Evolutionary conservation across 2,329 filamentous ascomycete genomes (phyloP), one percentile per base, ranked within the genome.

Genomic region (Karstenula rhodostoma): DNA sequence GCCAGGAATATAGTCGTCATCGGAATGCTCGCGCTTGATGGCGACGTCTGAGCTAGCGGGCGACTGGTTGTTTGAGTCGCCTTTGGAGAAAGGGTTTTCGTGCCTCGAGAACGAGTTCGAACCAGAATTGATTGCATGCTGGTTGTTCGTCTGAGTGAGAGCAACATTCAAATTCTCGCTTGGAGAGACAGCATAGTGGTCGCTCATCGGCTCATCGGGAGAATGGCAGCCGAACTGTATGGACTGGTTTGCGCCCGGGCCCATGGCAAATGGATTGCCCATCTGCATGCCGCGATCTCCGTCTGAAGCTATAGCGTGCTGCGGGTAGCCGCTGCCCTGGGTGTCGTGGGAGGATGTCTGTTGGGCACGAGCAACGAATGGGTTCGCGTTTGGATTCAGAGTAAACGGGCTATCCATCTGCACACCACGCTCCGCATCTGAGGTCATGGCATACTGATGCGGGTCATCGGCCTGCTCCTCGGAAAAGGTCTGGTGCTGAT

Each of bases 21-120:
- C 52, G 7, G 46, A 10, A 25, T 46, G 22, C 19, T 55, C 52
- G 13, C 22, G 27, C 42, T 55, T 55, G 42, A 55, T 37, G n/a
- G 19, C 12, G 10, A 15, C 23, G 12, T 33, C 37, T 25, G 25
- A 43, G 35, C 25, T 32, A 13, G 13, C n/a, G 3, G 37, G 5
- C 33, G 22, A 43, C 10, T 44, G 37, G 10, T 32, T 10, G 15
- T 54, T 13, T 5, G 10, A 25, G 23, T 25, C 3, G 3, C 12
- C 33, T 9, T n/a, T 8, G 23, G 35, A n/a, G 27, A 15, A 12
- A 17, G 35, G 2, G 19, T 52, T 25, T 3, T n/a, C 6, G 32
- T 35, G 22, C 9, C 2, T 12, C 5, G 29, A 8, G n/a, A 42
- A 29, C 7, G 33, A 5, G 6, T 40, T 22, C 7, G 19, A 9